Evolutionary conservation across 495 filamentous ascomycete genomes (phyloP).

Genomic region (Talaromyces liani): DNA sequence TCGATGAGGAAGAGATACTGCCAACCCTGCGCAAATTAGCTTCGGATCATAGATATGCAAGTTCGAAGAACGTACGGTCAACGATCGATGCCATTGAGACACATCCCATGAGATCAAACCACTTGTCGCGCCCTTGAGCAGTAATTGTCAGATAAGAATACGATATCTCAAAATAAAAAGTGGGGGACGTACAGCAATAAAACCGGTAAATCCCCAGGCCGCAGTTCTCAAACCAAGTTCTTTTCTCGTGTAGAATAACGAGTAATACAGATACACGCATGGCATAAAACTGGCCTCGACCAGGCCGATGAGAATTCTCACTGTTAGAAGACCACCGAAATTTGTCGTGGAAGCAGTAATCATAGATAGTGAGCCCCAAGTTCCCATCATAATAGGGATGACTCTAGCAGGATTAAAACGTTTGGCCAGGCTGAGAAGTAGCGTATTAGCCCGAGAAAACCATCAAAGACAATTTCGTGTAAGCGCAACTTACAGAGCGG

Average conservation of each 20-base stretch:
- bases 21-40: slow-evolving; percentile 13
- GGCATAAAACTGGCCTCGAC: slow-evolving; percentile 6
- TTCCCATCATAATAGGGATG: slow-evolving; percentile 3
- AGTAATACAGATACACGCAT: slow-evolving; percentile 7
- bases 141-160: background rate
- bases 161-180: background rate
- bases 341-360: slow-evolving; percentile 5
- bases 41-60: background rate
- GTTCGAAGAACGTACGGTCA: background rate
- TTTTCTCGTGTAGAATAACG: slow-evolving; percentile 2
- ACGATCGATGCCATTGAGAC: slow-evolving; percentile 4
- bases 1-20: slow-evolving; percentile 32
- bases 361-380: background rate
- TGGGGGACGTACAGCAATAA: background rate
- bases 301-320: background rate
- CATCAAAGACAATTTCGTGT: background rate
- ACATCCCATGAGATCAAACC: slow-evolving; percentile 6
- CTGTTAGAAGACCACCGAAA: background rate
- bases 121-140: background rate
- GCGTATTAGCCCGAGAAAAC: background rate
- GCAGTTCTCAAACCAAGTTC: slow-evolving; percentile 8
- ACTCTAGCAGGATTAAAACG: slow-evolving; percentile 3
- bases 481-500: background rate
- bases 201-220: slow-evolving; percentile 3
- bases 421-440: background rate